Evolutionary conservation across 1,139 yeast genomes (phyloP).

Genomic region (Barnettozyma hawaiiensis): DNA sequence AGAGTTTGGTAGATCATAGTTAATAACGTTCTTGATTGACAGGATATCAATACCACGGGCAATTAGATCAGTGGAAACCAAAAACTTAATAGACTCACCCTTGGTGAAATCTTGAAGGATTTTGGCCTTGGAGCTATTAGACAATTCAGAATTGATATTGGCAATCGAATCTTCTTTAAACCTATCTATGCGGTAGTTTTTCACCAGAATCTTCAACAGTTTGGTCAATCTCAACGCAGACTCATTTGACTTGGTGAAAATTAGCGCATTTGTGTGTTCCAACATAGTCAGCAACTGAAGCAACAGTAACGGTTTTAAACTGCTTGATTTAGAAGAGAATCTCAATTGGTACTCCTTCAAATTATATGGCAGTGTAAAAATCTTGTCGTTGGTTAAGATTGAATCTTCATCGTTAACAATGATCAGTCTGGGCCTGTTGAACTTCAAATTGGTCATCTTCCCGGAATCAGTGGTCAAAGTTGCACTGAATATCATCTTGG

Average conservation of each 20-base stretch:
- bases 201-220: constrained; percentile 45
- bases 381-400: constrained; percentile 41
- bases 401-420: constrained; percentile 55
- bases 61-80: constrained; percentile 87
- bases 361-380: constrained; percentile 49
- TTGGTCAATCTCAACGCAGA: constrained; percentile 71
- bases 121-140: constrained; percentile 40
- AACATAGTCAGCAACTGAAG: constrained; percentile 44
- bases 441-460: constrained; percentile 63
- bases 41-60: constrained; percentile 90
- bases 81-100: constrained; percentile 40
- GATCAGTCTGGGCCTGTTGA: constrained; percentile 63
- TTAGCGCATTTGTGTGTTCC: constrained; percentile 37
- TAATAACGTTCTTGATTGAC: constrained; percentile 68
- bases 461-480: constrained; percentile 93
- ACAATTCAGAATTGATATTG: constrained; percentile 34
- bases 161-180: constrained; percentile 14
- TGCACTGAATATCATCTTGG: constrained; percentile 82
- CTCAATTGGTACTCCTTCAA: constrained; percentile 47
- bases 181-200: constrained; percentile 23
- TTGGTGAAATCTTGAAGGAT: constrained; percentile 52
- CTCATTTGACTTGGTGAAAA: constrained; percentile 85
- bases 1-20: constrained; percentile 86
- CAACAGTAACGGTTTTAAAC: constrained; percentile 71
- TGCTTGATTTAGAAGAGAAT: constrained; percentile 45